Conservation (phyloP, 306 rosid species). For the Alnus glutinosa region DNA sequence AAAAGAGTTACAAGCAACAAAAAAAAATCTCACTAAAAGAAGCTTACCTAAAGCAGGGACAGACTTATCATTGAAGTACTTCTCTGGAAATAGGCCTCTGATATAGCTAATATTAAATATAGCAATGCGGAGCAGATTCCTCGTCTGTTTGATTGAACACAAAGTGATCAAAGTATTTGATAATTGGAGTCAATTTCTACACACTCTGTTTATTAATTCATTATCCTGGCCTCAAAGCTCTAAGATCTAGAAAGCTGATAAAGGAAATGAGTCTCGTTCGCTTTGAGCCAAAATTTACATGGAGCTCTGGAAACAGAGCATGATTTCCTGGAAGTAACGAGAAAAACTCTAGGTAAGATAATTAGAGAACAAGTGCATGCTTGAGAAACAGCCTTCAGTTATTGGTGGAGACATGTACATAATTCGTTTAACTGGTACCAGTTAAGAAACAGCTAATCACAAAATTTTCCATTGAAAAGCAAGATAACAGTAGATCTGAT, state of each 20-base stretch:
- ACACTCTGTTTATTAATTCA: slow-evolving; percentile 13
- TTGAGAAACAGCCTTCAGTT: background rate
- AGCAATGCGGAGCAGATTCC: slow-evolving; percentile 95
- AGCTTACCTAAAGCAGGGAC: slow-evolving; percentile 87
- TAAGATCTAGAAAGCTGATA: slow-evolving; percentile 7
- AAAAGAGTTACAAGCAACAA: background rate
- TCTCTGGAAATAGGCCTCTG: slow-evolving; percentile 95
- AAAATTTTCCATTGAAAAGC: background rate
- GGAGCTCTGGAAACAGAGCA: background rate
- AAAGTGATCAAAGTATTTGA: background rate
- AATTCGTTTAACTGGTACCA: background rate
- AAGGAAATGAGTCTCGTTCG: background rate
- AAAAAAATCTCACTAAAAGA: background rate
- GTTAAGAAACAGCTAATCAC: background rate
- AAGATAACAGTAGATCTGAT: background rate
- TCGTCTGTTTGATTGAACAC: slow-evolving; percentile 47
- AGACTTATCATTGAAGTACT: slow-evolving; percentile 88
- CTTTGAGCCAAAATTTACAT: slow-evolving; percentile 7
- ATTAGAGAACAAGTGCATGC: background rate
- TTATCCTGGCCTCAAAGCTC: background rate
- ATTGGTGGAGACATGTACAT: background rate
- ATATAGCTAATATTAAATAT: slow-evolving; percentile 92
- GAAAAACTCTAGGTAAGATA: slow-evolving; percentile 10
- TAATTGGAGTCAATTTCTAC: slow-evolving; percentile 15
- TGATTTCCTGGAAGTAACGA: background rate